Percentiles rank a stretch among this genome's conserved stretches.
phyloP scores from a whole-genome alignment of 2,329 filamentous ascomycete species.

The Talaromyces marneffei region DNA sequence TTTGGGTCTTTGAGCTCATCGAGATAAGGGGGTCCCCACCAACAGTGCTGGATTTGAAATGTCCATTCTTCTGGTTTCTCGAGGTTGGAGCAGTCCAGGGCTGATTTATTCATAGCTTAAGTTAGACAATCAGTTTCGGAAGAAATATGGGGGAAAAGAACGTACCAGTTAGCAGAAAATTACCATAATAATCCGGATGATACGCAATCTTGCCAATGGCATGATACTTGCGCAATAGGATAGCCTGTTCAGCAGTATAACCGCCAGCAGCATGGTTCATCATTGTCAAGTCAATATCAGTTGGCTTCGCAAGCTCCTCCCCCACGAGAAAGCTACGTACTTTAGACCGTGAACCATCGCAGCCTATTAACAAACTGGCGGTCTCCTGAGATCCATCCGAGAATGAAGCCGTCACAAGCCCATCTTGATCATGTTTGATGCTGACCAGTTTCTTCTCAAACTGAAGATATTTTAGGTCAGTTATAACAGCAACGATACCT shows the following conservation, averaged over 20 bases:
- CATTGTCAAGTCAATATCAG: slow-evolving; percentile 4
- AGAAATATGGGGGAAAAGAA: background rate
- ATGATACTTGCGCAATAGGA: slow-evolving; percentile 3
- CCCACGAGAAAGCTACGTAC: slow-evolving; percentile 8
- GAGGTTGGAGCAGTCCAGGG: slow-evolving; percentile 6
- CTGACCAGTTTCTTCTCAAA: slow-evolving; percentile 2
- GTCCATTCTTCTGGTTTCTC: slow-evolving; percentile 7
- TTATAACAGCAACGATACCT: background rate
- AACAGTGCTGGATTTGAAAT: slow-evolving; percentile 7
- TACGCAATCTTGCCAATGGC: slow-evolving; percentile 10
- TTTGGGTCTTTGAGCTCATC: slow-evolving; percentile 1
- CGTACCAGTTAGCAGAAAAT: slow-evolving; percentile 9
- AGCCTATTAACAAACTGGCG: background rate
- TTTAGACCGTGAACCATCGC: slow-evolving; percentile 8
- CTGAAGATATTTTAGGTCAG: background rate
- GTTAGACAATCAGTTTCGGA: background rate
- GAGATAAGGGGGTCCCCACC: slow-evolving; percentile 8
- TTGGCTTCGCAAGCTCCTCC: slow-evolving; percentile 1
- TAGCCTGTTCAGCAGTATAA: slow-evolving; percentile 1
- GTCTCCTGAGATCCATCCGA: background rate
- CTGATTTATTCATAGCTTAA: background rate
- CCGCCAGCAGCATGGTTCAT: slow-evolving; percentile 4
- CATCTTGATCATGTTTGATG: background rate
- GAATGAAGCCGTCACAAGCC: background rate
- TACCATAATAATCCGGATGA: slow-evolving; percentile 6